These are phyloP conservation scores for Rubia balearica DNA, from an alignment of 305 asterid genomes.

Conservation along the genomic window DNA sequence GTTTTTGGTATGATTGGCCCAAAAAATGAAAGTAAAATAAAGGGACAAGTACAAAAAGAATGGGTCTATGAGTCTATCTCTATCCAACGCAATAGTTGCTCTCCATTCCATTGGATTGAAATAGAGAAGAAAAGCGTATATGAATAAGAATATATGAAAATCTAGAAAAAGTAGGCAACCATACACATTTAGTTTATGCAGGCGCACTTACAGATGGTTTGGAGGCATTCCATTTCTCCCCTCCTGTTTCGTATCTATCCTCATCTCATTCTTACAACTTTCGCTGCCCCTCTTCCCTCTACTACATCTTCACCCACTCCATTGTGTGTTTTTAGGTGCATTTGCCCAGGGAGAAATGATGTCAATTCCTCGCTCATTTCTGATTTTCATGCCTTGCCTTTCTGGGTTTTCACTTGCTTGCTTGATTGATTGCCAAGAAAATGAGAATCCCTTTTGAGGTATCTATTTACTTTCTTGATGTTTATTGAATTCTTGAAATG, in stretches of 20 bases:
- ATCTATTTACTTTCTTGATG: constrained; percentile 4
- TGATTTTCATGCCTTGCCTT: neutral
- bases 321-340: constrained; percentile 4
- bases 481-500: neutral
- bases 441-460: constrained; percentile 13
- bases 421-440: neutral
- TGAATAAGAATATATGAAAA: neutral
- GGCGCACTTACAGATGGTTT: constrained; percentile 18
- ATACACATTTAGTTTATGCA: neutral
- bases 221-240: constrained; percentile 20
- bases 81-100: too few species aligned
- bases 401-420: constrained; percentile 12
- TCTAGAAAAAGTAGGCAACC: constrained; percentile 1
- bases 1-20: too few species aligned
- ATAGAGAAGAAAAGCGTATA: neutral
- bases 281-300: neutral
- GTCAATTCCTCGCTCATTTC: neutral
- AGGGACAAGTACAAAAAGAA: too few species aligned
- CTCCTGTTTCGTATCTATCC: constrained; percentile 17
- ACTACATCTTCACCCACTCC: constrained; percentile 4
- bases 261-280: constrained; percentile 4
- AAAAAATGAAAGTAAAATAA: too few species aligned
- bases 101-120: too few species aligned
- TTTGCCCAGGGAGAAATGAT: neutral
- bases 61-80: too few species aligned